phyloP scores from a whole-genome alignment of 2,329 filamentous ascomycete species.

The Talaromyces sp. region DNA sequence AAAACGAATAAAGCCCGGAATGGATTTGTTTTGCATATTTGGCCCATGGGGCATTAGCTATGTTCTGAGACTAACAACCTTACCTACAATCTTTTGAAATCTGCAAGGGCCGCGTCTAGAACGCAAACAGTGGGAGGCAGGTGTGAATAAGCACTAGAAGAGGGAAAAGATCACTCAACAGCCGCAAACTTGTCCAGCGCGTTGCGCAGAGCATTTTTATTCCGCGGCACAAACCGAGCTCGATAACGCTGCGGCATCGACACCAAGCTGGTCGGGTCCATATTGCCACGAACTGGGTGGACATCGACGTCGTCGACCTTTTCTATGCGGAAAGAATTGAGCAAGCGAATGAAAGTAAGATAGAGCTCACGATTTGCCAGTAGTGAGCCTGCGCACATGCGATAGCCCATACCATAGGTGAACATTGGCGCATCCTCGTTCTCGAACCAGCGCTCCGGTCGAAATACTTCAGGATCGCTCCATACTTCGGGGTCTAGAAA shows the following conservation, averaged over 20 bases:
- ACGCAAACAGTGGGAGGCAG: neutral
- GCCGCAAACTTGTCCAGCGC: neutral
- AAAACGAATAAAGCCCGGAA: neutral
- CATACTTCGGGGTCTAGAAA: conserved; percentile 50
- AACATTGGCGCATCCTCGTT: conserved; percentile 61
- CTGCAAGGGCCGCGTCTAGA: neutral
- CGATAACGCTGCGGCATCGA: conserved; percentile 57
- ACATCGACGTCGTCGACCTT: conserved; percentile 52
- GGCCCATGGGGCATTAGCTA: too few species aligned
- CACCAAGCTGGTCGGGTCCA: conserved; percentile 60
- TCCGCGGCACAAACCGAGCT: conserved; percentile 52
- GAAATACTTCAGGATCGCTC: conserved; percentile 55
- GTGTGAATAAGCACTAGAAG: neutral
- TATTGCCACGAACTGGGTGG: conserved; percentile 56
- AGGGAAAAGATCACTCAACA: neutral
- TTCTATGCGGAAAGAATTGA: conserved; percentile 58
- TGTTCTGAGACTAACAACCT: too few species aligned
- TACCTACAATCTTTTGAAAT: neutral
- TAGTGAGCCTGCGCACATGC: conserved; percentile 63
- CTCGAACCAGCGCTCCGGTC: conserved; percentile 60
- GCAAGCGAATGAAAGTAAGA: conserved; percentile 57
- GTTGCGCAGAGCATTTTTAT: neutral
- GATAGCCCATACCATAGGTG: conserved; percentile 62
- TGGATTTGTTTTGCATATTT: neutral
- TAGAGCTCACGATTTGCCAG: conserved; percentile 64